Evolutionary conservation across 2,329 filamentous ascomycete species (phyloP), one percentile per base, ranked within the genome.

Genomic region (Arthrinium puccinioides): DNA sequence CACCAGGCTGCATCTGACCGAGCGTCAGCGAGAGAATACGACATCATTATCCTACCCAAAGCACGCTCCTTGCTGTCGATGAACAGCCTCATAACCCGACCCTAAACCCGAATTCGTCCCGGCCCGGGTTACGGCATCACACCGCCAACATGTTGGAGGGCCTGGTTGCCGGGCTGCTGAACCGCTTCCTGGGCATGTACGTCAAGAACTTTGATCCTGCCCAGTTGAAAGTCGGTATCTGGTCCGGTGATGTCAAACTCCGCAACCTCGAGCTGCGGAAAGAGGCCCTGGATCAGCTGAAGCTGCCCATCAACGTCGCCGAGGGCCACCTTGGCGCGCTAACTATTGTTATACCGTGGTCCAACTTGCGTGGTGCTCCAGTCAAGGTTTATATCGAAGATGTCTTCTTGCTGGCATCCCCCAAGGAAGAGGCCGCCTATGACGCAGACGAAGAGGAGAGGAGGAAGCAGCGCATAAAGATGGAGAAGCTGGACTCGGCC

Each of bases 111-210:
- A 53, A 32, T 43, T 43, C 34, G 44, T 53, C 80, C 79, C 65
- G 69, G 79, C 82, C 84, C 57, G 83, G 83, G 79, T 83, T 56
- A 87, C 77, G 84, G 73, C 79, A 70, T 59, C 58, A 61, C 51
- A 53, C 61, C 61, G 61, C 67, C 72, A 73, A 61, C 55, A 98
- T 99, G 92, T 79, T 99, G 68, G 92, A 98, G 76, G 87, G 89
- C 51, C 75, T 99, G 52, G 92, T 97, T 47, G 88, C 92, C 53
- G 94, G 90, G 66, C 74, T 99, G 71, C 82, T 99, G 53, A 98
- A 98, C 71, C 85, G 94, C 70, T 97, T 98, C 67, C 69, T 99
- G 78, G 94, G 92, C 74, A 95, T 97, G 84, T 98, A 98, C 64
- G 90, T 99, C 64, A 89, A 94, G 75, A 97, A 98, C 66, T 98